These are phyloP conservation scores for Chlamydomonas incerta DNA, from an alignment of 139 green algal genomes.

Conservation along the genomic window DNA sequence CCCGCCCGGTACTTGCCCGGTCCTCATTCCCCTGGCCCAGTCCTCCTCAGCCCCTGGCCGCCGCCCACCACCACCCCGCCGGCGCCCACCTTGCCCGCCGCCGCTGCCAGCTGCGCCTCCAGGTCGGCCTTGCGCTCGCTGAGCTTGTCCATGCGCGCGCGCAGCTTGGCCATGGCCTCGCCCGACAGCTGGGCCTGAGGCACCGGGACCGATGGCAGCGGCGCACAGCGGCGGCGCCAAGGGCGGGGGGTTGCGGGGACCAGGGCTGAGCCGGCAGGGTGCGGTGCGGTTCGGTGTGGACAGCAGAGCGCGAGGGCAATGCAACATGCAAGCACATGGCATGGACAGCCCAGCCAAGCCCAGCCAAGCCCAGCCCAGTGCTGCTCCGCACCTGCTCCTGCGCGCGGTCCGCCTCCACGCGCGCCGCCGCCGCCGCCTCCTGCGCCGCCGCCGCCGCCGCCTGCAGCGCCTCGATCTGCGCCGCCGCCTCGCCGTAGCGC, in stretches of 20 bases:
- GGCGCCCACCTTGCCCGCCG: neutral
- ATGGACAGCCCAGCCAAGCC: no score
- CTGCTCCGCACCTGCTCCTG: conserved; percentile 33
- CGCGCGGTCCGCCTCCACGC: neutral
- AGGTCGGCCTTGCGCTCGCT: conserved; percentile 12
- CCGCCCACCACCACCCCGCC: no score
- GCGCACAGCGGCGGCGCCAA: no score
- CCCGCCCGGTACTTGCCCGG: no score
- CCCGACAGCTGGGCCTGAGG: conserved; percentile 15
- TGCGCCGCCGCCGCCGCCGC: neutral
- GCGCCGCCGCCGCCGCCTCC: neutral
- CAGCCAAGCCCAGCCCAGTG: no score
- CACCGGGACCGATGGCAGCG: no score
- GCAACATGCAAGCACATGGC: neutral
- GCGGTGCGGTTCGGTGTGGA: neutral
- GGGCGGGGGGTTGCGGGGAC: no score
- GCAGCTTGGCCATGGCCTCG: conserved; percentile 9
- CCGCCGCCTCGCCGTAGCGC: neutral
- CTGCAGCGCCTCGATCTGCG: neutral
- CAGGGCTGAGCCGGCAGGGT: no score
- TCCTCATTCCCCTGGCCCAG: neutral
- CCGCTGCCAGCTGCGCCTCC: conserved; percentile 25
- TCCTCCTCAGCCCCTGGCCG: no score
- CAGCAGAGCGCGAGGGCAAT: neutral
- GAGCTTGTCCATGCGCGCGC: conserved; percentile 4